Percentiles rank a stretch among this genome's conserved stretches.
phyloP scores from a whole-genome alignment of 306 rosid species.

The Carpinus viminea region DNA sequence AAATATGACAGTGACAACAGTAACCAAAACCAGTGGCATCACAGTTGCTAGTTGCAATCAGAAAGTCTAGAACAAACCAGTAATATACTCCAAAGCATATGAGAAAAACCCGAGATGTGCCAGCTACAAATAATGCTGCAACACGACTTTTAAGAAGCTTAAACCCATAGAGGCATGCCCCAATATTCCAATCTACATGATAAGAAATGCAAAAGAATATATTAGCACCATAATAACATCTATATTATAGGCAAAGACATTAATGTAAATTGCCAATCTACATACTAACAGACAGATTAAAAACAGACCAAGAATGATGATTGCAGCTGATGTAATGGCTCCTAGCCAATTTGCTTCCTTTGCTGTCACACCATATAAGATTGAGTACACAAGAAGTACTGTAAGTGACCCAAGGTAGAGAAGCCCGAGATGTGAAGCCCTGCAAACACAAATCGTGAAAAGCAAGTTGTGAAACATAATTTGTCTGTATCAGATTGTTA shows the following conservation, averaged over 20 bases:
- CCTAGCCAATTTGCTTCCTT: slow-evolving; percentile 94
- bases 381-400: slow-evolving; percentile 87
- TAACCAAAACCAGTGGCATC: slow-evolving; percentile 20
- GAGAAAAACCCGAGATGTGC: slow-evolving; percentile 93
- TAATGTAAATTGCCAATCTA: slow-evolving; percentile 24
- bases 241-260: neutral
- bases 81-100: slow-evolving; percentile 97
- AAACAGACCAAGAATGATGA: slow-evolving; percentile 82
- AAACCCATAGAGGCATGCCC: slow-evolving; percentile 96
- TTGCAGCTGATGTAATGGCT: slow-evolving; percentile 92
- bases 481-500: neutral
- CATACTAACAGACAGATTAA: slow-evolving; percentile 16
- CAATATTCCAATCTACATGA: slow-evolving; percentile 95
- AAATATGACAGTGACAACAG: slow-evolving; percentile 31
- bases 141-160: slow-evolving; percentile 88
- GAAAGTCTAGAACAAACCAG: slow-evolving; percentile 62
- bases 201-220: slow-evolving; percentile 19
- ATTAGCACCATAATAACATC: slow-evolving; percentile 25
- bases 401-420: slow-evolving; percentile 91
- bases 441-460: slow-evolving; percentile 30
- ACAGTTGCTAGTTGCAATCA: slow-evolving; percentile 4
- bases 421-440: slow-evolving; percentile 95
- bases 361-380: slow-evolving; percentile 82
- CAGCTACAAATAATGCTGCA: slow-evolving; percentile 88
- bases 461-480: too few species aligned